Base-by-base conservation (phyloP, 768 basidiomycete genomes). In the Lactarius pseudohatsudake region DNA sequence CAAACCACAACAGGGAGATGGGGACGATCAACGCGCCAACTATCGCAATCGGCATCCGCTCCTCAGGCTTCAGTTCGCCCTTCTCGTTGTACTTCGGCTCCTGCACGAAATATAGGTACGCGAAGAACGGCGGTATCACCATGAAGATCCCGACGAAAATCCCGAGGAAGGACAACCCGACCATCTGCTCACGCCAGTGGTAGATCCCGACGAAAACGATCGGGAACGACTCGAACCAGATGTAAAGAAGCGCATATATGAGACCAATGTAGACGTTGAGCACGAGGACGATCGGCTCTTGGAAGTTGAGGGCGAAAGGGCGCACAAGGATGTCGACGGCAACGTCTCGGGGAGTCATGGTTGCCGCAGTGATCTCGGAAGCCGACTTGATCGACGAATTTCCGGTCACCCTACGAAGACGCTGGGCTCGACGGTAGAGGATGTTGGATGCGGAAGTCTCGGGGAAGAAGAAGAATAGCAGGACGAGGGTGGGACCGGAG, bases 1-100 rank as follows among this genome's bases (percentile, higher is more conserved):
- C 77, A 64, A 79, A 79, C 68, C 75, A 74, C 60, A 79, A 74
- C 61, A 79, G 65, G 34, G 69, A 73, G 32, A 75, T 72, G 1
- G 77, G 38, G 15, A 40, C 38, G 38, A 40, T 40, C 2, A 40
- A 11, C 15, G 38, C 38, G 4, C 38, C 38, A 40, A 15, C 38
- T 40, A 40, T 40, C 15, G 38, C 38, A 15, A 40, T 40, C 38
- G 38, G 38, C 38, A 40, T 40, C 38, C 38, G 38, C 38, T 40
- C 38, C 38, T 40, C 38, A 6, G 38, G 38, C 28, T 5, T 40
- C 1, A 40, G 38, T 40, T 40, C 38, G 1, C 38, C 38, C 15
- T 40, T 40, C 13, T 40, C 38, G 38, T 40, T 40, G 38, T 40
- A 64, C 62, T 68, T 69, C 2, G 69, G 69, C 59, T 69, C 69